phyloP scores from a whole-genome alignment of 2,329 filamentous ascomycete genomes.

The Ophiosphaerella korrae region DNA sequence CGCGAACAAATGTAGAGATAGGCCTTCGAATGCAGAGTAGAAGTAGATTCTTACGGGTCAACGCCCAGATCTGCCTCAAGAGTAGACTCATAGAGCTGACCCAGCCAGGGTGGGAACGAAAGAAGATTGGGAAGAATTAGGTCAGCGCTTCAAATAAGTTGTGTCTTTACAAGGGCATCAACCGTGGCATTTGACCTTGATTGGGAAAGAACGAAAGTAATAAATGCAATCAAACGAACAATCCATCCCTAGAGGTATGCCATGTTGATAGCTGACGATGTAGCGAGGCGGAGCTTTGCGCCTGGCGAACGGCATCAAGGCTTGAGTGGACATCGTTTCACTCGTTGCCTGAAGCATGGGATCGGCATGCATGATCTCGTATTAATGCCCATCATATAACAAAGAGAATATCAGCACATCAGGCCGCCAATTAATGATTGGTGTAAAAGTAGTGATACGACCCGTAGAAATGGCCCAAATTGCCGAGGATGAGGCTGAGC shows the following conservation, averaged over 20 bases:
- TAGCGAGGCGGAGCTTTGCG: no score
- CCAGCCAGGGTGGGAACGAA: no score
- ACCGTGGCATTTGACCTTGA: no score
- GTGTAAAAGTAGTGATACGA: not conserved
- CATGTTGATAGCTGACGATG: no score
- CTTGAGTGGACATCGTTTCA: no score
- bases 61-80: constrained; percentile 27
- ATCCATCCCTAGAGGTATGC: no score
- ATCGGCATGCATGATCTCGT: no score
- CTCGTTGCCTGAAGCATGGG: no score
- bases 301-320: no score
- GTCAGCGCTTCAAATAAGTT: not conserved
- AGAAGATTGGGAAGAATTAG: not conserved
- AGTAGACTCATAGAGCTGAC: constrained; percentile 18
- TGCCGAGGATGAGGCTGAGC: constrained; percentile 4
- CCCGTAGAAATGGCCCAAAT: not conserved
- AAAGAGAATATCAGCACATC: not conserved
- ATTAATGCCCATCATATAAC: not conserved
- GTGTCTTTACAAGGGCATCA: not conserved
- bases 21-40: constrained; percentile 26
- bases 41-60: constrained; percentile 34
- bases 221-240: no score
- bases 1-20: constrained; percentile 29
- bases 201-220: no score
- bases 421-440: not conserved